Evolutionary conservation across 2,329 filamentous ascomycete species (phyloP).

Genomic region (Hypoxylon sp.): DNA sequence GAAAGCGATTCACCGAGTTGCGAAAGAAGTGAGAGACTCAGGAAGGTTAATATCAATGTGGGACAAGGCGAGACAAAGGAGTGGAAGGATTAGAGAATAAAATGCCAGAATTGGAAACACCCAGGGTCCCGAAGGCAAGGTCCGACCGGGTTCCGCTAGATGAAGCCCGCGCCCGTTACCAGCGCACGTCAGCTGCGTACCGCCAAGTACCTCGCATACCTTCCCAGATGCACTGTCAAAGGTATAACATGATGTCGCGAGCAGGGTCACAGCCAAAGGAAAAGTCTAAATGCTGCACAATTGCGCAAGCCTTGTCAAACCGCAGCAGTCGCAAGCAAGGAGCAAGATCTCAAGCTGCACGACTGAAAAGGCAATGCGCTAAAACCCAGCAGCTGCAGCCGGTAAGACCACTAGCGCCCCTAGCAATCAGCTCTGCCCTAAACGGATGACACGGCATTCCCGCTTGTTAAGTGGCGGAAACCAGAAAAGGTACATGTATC

Average conservation of each 20-base stretch:
- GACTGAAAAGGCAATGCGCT: conserved; percentile 20
- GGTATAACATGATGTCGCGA: conserved; percentile 11
- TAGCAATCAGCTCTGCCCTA: conserved; percentile 37
- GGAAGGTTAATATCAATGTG: conserved; percentile 41
- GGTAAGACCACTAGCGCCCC: conserved; percentile 19
- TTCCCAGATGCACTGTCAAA: neutral
- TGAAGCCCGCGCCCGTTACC: conserved; percentile 14
- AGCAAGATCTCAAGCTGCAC: conserved; percentile 24
- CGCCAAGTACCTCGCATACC: neutral
- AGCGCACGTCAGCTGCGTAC: conserved; percentile 28
- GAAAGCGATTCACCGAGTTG: conserved; percentile 26
- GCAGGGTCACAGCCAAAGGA: conserved; percentile 1
- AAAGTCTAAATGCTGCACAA: conserved; percentile 13
- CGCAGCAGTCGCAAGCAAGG: conserved; percentile 13
- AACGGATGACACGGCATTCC: conserved; percentile 35
- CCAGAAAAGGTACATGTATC: conserved; percentile 2
- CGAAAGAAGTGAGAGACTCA: conserved; percentile 25
- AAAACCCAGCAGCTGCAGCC: conserved; percentile 18
- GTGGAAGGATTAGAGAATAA: conserved; percentile 30
- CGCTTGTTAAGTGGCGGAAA: conserved; percentile 34
- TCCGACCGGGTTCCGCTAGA: conserved; percentile 18
- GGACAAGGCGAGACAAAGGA: conserved; percentile 39
- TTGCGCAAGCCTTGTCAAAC: conserved; percentile 32
- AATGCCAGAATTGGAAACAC: conserved; percentile 33
- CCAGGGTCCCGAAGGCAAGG: conserved; percentile 27